Percentiles rank a stretch among this genome's conserved stretches.
phyloP scores from a whole-genome alignment of 192 early-diverging fungal genomes.

The Umbelopsis ramanniana region DNA sequence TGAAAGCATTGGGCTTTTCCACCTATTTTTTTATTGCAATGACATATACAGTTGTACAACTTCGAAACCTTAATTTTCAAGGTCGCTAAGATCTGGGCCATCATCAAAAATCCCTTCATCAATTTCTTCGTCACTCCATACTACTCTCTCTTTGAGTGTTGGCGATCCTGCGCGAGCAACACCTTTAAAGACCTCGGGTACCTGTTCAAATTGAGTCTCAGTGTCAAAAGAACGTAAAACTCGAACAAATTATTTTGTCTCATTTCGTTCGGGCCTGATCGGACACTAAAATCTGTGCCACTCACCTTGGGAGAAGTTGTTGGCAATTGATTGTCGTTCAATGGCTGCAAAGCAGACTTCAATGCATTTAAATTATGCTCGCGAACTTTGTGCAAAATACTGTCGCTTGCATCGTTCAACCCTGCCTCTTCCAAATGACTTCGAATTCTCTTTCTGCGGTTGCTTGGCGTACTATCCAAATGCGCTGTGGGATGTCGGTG shows the following conservation, averaged over 20 bases:
- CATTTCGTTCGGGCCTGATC: no score
- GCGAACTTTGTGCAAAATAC: slow-evolving; percentile 11
- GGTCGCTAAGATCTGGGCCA: slow-evolving; percentile 19
- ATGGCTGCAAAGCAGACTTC: not conserved
- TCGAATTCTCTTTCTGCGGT: slow-evolving; percentile 8
- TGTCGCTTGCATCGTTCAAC: not conserved
- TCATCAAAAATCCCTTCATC: slow-evolving; percentile 20
- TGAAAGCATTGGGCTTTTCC: not conserved
- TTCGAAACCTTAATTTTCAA: slow-evolving; percentile 1
- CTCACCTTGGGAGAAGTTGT: not conserved
- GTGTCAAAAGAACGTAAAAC: not conserved
- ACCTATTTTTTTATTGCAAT: not conserved
- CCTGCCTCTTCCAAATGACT: slow-evolving; percentile 17
- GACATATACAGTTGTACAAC: not conserved
- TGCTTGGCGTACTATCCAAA: not conserved
- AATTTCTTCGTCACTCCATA: slow-evolving; percentile 20
- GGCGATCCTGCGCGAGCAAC: slow-evolving; percentile 20
- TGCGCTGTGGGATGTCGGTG: not conserved
- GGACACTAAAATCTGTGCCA: not conserved
- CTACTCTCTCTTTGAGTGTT: not conserved
- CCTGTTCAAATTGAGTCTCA: slow-evolving; percentile 5
- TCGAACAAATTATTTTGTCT: no score
- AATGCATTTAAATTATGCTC: not conserved
- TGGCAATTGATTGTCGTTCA: slow-evolving; percentile 6
- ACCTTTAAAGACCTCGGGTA: not conserved